phyloP scores from a whole-genome alignment of 2,329 filamentous ascomycete genomes.

The Alternaria panax region DNA sequence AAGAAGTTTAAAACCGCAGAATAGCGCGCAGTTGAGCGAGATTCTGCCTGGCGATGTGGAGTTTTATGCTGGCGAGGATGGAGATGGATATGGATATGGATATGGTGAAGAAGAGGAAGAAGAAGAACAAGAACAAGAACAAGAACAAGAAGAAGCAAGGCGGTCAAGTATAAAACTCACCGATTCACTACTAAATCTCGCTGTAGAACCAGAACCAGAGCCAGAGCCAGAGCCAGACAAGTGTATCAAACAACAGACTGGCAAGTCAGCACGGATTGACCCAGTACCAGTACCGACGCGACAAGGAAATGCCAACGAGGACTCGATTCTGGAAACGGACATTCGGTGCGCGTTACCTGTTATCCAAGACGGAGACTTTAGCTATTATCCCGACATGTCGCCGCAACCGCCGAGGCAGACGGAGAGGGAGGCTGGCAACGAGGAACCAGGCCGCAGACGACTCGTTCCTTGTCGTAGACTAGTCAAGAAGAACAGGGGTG shows the following conservation, averaged over 20 bases:
- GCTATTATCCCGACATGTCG: too few relatives aligned
- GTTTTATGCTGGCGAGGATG: neutral
- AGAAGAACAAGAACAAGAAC: too few relatives aligned
- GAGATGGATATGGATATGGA: neutral
- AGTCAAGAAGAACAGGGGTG: neutral
- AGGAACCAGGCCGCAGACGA: neutral
- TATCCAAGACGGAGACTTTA: slow-evolving; percentile 1
- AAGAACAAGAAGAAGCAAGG: too few relatives aligned
- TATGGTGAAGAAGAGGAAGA: too few relatives aligned
- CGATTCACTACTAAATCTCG: neutral
- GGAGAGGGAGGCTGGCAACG: neutral
- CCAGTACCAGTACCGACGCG: too few relatives aligned
- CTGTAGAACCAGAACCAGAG: neutral
- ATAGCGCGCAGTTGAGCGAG: neutral
- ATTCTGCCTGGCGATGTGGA: slow-evolving; percentile 8
- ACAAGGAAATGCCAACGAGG: neutral
- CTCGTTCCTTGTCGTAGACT: neutral
- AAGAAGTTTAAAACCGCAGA: neutral
- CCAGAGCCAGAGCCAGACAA: too few relatives aligned
- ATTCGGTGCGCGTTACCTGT: neutral
- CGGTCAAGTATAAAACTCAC: neutral
- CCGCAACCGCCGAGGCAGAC: too few relatives aligned
- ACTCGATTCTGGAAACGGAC: neutral
- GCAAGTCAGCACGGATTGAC: neutral
- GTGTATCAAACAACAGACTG: neutral